Evolutionary conservation across 805 yeast genomes (phyloP), one percentile per base, ranked within the genome.

Genomic region (Candida cerambycidarum): DNA sequence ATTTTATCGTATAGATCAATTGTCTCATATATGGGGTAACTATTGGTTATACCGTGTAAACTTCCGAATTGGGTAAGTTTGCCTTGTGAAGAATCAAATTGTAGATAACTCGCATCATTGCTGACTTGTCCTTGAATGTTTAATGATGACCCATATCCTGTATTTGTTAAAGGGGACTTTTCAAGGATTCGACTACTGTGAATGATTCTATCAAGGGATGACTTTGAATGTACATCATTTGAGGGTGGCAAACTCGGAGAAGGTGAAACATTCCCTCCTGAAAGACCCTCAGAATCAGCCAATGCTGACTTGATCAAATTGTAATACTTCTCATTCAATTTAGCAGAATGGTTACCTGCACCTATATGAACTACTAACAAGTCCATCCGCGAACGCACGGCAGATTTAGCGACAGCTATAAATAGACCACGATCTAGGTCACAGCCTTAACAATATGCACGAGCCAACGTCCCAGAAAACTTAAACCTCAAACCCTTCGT

Each of bases 141-240:
- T 28, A 76, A 50, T 0, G 74, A 66, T 1, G 79, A 67, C 0
- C 81, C 80, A 45, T 50, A 59, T 2, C 80, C 82, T 3, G 80
- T 74, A 48, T 77, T 77, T 5, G 81, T 76, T 33, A 69, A 55
- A 2, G 56, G 47, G 3, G 70, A 61, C 11, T 39, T 42, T 52
- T 77, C 81, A n/a, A 70, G 41, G 3, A 58, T 39, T 14, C 44
- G 38, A 25, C 62, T 44, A 2, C 58, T 53, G 6, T 40, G 44
- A 4, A 48, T 30, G 8, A 23, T 7, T 14, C 1, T 39, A 19
- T 12, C 27, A 12, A 9, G 27, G 39, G 8, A 11, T n/a, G n/a
- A n/a, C n/a, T n/a, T n/a, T n/a, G n/a, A n/a, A n/a, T n/a, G n/a
- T n/a, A n/a, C n/a, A n/a, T n/a, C n/a, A n/a, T n/a, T n/a, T n/a